Evolutionary conservation across 2,329 filamentous ascomycete species (phyloP), one percentile per base, ranked within the genome.

Genomic region (Epichloe hybrida): DNA sequence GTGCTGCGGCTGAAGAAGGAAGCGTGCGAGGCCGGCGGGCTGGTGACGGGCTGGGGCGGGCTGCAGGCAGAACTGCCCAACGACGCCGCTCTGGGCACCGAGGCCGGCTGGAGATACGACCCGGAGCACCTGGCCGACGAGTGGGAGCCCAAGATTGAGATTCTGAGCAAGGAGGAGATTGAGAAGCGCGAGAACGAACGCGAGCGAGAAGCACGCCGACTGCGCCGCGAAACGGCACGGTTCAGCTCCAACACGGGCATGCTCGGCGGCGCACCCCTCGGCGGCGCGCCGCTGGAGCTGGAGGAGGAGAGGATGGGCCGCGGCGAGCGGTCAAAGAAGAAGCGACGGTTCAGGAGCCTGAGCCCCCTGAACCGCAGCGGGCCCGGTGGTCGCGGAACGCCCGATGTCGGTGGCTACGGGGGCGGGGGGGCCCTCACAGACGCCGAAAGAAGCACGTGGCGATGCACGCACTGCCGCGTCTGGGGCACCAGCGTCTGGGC

Each of bases 161-260:
- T 77, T 0, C 70, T 98, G 2, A 90, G 84, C 39, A 95, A 95
- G 59, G 93, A 98, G 60, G 93, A 98, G 63, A 97, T 98, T 50
- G 93, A 98, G 69, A 95, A 95, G 71, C 81, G 93, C 31, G 93
- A 98, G 67, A 88, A 88, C 48, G 93, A 98, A 63, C 80, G 93
- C 41, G 93, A 98, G 67, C 77, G 93, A 50, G 88, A 97, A 67
- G 85, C 96, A 40, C 78, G 93, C 52, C 78, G 93, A 53, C 70
- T 96, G 55, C 79, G 93, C 51, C 78, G 93, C 63, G 93, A 98
- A 66, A 97, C 91, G 9, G 91, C 91, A 1, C 79, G 89, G 27
- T 95, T 97, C 65, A 93, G 87, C 52, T 91, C 87, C 43, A 93
- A 85, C 21, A 78, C 87, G 1, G 87, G 87, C 52, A 88, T 94